Percentiles rank a stretch among this genome's conserved stretches.
Conservation (phyloP, 2,329 filamentous ascomycete species). For the Stromatinia cepivora region DNA sequence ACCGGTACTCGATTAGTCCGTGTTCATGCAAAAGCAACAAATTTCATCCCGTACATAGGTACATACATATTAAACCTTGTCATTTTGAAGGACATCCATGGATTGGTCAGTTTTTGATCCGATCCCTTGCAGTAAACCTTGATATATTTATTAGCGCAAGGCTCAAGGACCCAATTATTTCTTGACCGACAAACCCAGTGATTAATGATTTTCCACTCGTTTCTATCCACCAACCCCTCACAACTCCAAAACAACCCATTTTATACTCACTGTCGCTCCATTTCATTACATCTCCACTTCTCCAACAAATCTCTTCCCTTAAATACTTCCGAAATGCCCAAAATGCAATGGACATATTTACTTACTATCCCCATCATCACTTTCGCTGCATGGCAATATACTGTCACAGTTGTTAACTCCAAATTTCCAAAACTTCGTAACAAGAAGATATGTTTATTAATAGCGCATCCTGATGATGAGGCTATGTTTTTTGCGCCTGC, state of each 20-base stretch:
- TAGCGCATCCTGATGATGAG: constrained; percentile 97
- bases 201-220: constrained; percentile 6
- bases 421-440: constrained; percentile 68
- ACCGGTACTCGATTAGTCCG: not conserved
- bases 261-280: constrained; percentile 6
- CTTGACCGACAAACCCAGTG: constrained; percentile 8
- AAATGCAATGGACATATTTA: constrained; percentile 38
- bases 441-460: constrained; percentile 88
- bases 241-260: not conserved
- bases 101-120: not conserved
- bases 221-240: constrained; percentile 10
- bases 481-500: constrained; percentile 99
- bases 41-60: not conserved
- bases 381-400: constrained; percentile 43
- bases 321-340: constrained; percentile 17
- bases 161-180: constrained; percentile 6
- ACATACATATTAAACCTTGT: constrained; percentile 5
- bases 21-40: not conserved
- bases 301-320: not conserved
- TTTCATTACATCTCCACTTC: not conserved
- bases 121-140: constrained; percentile 4
- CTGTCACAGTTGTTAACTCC: constrained; percentile 42
- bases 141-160: constrained; percentile 5
- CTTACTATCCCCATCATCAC: constrained; percentile 44
- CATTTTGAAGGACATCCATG: not conserved